phyloP scores from a whole-genome alignment of 1,139 yeast species.

The Debaryomycetaceae sp. region DNA sequence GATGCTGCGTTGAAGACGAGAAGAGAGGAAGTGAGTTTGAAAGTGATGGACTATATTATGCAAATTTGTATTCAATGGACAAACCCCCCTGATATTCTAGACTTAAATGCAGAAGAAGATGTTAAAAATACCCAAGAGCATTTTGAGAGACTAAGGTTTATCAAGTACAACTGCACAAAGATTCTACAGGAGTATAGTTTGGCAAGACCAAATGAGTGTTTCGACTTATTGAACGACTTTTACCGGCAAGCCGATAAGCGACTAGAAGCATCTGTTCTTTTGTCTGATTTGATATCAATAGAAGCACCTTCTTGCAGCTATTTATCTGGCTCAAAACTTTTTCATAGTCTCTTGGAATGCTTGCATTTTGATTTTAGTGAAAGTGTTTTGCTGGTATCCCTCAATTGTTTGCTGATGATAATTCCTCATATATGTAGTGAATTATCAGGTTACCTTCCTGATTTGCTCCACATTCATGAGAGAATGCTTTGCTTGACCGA shows the following conservation, averaged over 20 bases:
- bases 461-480: slow-evolving; percentile 44
- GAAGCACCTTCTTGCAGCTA: slow-evolving; percentile 29
- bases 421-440: slow-evolving; percentile 49
- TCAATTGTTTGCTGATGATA: slow-evolving; percentile 49
- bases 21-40: slow-evolving; percentile 20
- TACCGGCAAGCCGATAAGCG: slow-evolving; percentile 29
- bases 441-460: slow-evolving; percentile 35
- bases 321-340: slow-evolving; percentile 36
- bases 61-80: slow-evolving; percentile 28
- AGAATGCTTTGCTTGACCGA: slow-evolving; percentile 37
- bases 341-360: slow-evolving; percentile 39
- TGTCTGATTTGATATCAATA: slow-evolving; percentile 24
- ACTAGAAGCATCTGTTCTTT: slow-evolving; percentile 31
- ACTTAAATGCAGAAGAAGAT: slow-evolving; percentile 13
- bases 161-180: slow-evolving; percentile 39
- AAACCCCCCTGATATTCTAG: slow-evolving; percentile 15
- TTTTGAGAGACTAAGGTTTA: slow-evolving; percentile 50
- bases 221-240: slow-evolving; percentile 29
- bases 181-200: slow-evolving; percentile 41
- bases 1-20: slow-evolving; percentile 24
- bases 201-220: slow-evolving; percentile 28
- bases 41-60: slow-evolving; percentile 28
- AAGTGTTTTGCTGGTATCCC: slow-evolving; percentile 37
- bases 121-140: slow-evolving; percentile 28
- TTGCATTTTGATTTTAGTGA: slow-evolving; percentile 45